phyloP scores from a whole-genome alignment of 257 asterid species.

The Avicennia marina region DNA sequence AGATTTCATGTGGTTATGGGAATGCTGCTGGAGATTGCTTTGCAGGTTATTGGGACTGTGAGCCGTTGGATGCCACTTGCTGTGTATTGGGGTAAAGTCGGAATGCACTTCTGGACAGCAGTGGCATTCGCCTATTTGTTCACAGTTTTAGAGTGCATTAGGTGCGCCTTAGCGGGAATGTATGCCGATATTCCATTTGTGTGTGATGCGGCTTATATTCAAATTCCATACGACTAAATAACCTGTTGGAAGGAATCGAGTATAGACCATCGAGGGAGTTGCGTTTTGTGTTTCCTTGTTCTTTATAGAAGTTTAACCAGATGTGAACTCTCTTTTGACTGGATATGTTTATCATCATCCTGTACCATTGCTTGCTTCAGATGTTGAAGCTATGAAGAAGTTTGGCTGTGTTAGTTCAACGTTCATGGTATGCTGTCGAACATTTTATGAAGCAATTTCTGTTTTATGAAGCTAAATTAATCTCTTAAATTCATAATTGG shows the following conservation, averaged over 20 bases:
- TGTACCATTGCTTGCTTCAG: not conserved
- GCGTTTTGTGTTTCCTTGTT: not conserved
- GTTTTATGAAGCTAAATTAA: too few species aligned
- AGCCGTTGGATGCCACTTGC: constrained; percentile 86
- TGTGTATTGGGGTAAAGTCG: constrained; percentile 78
- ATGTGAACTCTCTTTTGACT: not conserved
- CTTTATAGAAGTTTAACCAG: not conserved
- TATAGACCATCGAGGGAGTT: not conserved
- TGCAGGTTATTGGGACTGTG: constrained; percentile 77
- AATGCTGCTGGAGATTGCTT: constrained; percentile 82
- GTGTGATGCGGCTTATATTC: constrained; percentile 92
- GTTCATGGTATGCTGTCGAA: too few species aligned
- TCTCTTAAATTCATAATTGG: too few species aligned
- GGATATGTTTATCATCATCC: not conserved
- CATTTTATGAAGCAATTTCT: too few species aligned
- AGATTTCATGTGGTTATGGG: constrained; percentile 89
- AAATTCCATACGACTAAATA: constrained; percentile 69
- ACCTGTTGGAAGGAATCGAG: not conserved
- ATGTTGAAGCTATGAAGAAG: too few species aligned
- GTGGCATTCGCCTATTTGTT: constrained; percentile 68
- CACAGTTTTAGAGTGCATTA: constrained; percentile 75
- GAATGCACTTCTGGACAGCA: constrained; percentile 83
- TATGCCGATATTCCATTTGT: constrained; percentile 85
- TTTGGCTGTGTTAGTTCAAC: too few species aligned
- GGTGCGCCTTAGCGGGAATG: constrained; percentile 84